These are phyloP conservation scores for Eucalyptus tenuipes DNA, from an alignment of 345 rosid species.

Conservation along the genomic window DNA sequence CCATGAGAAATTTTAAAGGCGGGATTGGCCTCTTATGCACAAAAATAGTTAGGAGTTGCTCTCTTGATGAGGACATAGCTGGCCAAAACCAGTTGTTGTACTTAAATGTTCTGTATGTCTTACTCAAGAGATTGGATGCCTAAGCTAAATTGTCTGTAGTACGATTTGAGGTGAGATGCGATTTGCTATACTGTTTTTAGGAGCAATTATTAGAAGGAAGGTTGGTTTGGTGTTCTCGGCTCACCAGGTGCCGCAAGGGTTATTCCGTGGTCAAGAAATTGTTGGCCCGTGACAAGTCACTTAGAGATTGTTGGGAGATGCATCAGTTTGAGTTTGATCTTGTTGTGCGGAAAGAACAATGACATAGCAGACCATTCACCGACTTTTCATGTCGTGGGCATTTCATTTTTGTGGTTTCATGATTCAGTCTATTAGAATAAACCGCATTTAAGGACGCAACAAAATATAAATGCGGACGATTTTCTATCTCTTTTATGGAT, in stretches of 20 bases:
- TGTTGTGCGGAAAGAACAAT: not conserved
- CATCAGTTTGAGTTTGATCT: not conserved
- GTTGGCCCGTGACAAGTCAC: not conserved
- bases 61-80: not conserved
- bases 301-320: not conserved
- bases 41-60: not conserved
- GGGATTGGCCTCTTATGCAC: not conserved
- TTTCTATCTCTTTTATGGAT: not conserved
- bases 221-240: not conserved
- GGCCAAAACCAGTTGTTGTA: not conserved
- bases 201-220: not conserved
- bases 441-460: not conserved
- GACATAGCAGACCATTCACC: not conserved
- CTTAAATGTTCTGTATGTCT: not conserved
- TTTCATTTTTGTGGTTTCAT: not conserved
- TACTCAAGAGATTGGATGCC: not conserved
- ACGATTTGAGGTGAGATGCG: not conserved
- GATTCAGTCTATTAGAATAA: not conserved
- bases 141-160: too few species aligned
- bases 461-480: not conserved
- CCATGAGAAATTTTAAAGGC: not conserved
- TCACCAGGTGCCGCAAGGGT: not conserved
- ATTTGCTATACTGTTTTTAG: too few species aligned
- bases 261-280: rapidly evolving
- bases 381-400: not conserved